Evolutionary conservation across 2,329 filamentous ascomycete genomes (phyloP), one percentile per base, ranked within the genome.

Genomic region (Epichloe coenophiala): DNA sequence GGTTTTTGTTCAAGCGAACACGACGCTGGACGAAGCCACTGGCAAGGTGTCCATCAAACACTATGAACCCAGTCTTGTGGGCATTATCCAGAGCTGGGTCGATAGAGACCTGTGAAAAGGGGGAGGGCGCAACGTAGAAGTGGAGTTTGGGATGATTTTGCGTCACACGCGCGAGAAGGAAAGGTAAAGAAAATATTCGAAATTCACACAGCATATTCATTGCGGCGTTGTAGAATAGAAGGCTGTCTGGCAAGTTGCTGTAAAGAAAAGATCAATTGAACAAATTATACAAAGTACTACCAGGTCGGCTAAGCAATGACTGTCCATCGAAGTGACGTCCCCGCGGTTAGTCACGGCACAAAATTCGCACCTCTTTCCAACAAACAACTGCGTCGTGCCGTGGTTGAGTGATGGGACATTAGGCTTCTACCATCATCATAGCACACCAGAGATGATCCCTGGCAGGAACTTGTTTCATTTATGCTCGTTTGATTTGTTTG

Each of bases 1-100:
- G 73, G 84, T 96, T 43, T 96, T 95, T 70, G 88, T 96, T 49
- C 90, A 96, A 71, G 88, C 88, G 53, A 97, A 95, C 67, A 96
- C 91, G 0, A 76, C 83, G 51, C 63, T 93, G 40, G 80, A 84
- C 54, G 76, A 80, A 64, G 70, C 76, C 12, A 79, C 76, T 0
- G 87, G 85, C 51, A 78, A 82, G 64, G 86, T 94, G 33, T 76
- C 74, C 13, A 68, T 95, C 66, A 86, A 83, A 70, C 88, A 96
- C 70, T 96, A 96, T 67, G 87, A 94, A 58, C 77, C 89, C 1
- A 86, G 80, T 5, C 71, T 83, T 6, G 78, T 86, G 65, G 90
- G 90, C 5, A 82, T 97, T 72, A 83, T 95, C 54, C 76, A 87
- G 73, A 93, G 87, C 67, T 94, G 80, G 74, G 84, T 75, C 2